phyloP scores from a whole-genome alignment of 176 grass and related monocot genomes.

The Avena insularis region DNA sequence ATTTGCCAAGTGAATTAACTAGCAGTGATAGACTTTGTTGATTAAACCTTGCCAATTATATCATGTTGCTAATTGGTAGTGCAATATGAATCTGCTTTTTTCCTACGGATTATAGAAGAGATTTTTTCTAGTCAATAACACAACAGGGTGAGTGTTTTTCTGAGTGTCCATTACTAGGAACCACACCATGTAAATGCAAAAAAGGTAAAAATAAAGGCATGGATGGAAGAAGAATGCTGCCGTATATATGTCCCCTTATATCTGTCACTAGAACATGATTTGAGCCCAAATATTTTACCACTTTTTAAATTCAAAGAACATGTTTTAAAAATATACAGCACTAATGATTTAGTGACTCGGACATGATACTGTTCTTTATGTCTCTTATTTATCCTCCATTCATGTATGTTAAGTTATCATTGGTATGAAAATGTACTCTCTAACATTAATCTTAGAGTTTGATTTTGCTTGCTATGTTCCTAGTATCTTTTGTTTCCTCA shows the following conservation, averaged over 20 bases:
- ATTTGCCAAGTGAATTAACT: background rate
- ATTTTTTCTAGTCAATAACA: background rate
- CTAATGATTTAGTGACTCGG: background rate
- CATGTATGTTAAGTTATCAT: background rate
- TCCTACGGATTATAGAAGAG: background rate
- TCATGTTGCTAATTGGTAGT: background rate
- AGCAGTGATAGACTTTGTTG: background rate
- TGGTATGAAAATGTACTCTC: background rate
- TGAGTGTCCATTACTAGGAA: background rate
- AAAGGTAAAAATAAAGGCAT: background rate
- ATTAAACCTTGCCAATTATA: constrained; percentile 20
- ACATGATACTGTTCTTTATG: background rate
- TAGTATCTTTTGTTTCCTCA: background rate
- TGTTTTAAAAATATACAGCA: background rate
- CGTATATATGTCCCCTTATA: background rate
- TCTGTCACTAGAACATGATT: background rate
- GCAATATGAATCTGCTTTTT: background rate
- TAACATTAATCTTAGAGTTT: background rate
- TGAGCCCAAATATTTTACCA: constrained; percentile 21
- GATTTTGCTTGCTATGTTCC: background rate
- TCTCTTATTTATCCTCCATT: constrained; percentile 5
- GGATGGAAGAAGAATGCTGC: background rate
- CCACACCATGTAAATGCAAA: background rate
- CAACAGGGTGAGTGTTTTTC: background rate
- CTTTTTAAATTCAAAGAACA: background rate